These are phyloP conservation scores for Fragaria ananassa DNA, from an alignment of 306 rosid genomes.

Conservation along the genomic window DNA sequence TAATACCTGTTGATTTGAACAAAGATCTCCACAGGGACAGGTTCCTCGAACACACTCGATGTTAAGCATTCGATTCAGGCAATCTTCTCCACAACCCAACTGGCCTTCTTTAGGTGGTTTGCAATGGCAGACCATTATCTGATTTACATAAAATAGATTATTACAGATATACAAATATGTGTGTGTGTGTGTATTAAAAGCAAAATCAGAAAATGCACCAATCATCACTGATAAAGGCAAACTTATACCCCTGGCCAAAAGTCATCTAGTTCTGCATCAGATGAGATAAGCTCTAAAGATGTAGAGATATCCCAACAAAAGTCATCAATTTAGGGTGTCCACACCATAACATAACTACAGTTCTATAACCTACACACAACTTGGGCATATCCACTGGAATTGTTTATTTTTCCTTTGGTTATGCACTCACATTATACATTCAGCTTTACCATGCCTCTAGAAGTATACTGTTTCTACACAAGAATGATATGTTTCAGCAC, in stretches of 20 bases:
- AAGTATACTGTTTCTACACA: neutral
- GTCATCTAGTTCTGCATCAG: neutral
- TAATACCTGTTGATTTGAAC: conserved; percentile 97
- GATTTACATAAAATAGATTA: conserved; percentile 33
- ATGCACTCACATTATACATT: neutral
- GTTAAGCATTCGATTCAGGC: conserved; percentile 88
- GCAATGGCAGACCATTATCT: conserved; percentile 99
- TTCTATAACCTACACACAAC: neutral
- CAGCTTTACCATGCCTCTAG: neutral
- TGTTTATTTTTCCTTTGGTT: neutral
- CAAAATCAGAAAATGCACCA: conserved; percentile 3
- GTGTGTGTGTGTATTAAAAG: neutral
- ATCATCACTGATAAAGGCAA: conserved; percentile 3
- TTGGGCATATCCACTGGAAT: neutral
- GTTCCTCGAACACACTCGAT: conserved; percentile 89
- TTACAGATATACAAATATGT: neutral
- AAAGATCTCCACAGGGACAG: conserved; percentile 84
- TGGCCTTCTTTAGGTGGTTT: conserved; percentile 49
- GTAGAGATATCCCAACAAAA: neutral
- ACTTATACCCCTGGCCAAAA: neutral
- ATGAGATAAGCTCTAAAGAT: conserved; percentile 1
- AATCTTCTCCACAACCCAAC: conserved; percentile 91
- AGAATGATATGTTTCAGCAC: neutral
- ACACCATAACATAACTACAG: neutral
- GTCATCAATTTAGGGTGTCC: neutral